Evolutionary conservation across 352 stramenopile genomes (phyloP), one percentile per base, ranked within the genome.

Genomic region (Globisporangium barbulae): DNA sequence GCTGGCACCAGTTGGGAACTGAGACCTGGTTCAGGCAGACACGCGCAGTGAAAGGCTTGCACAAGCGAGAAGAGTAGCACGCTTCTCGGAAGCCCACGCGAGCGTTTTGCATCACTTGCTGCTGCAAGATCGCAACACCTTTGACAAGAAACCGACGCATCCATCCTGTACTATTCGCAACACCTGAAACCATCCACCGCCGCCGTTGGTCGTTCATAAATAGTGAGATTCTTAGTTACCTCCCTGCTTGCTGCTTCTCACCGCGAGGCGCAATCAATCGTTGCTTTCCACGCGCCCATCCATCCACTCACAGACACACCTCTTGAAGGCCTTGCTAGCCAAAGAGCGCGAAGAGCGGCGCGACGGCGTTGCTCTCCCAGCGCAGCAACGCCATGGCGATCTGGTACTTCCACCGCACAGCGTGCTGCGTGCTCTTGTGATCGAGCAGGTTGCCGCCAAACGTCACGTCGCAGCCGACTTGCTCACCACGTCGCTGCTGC

Each of bases 291-390:
- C 52, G 6, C 31, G 5, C 49, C 21, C 9, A 41, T 2, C 31
- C 35, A 31, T 2, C 6, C 47, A 35, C 50, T 41, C 50, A 17
- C 52, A 30, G 3, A 45, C 9, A 44, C n/a, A 42, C 17, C 12
- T 19, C 35, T 9, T 13, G 0, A 5, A 41, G n/a, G 13, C 5
- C 42, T 9, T 52, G 12, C 76, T 66, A 90, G 30, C 80, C 77
- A 53, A 80, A 83, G 21, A 91, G 74, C 35, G 76, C 73, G 31
- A 92, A 92, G 6, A 92, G 73, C 48, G 81, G 81, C 55, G 83
- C 81, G 9, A 86, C 80, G 52, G 83, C 81, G 66, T 90, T 92
- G 67, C 83, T 92, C 65, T 92, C 83, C 83, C 83, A 92, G 21
- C 83, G 71, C 61, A 92, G 64, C 33, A 90, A 66, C 37, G 83